A percentile compares a stretch with the other conserved stretches of the same genome.
Evolutionary conservation across 2,329 filamentous ascomycete genomes (phyloP).

Genomic region (Geosmithia morbida): DNA sequence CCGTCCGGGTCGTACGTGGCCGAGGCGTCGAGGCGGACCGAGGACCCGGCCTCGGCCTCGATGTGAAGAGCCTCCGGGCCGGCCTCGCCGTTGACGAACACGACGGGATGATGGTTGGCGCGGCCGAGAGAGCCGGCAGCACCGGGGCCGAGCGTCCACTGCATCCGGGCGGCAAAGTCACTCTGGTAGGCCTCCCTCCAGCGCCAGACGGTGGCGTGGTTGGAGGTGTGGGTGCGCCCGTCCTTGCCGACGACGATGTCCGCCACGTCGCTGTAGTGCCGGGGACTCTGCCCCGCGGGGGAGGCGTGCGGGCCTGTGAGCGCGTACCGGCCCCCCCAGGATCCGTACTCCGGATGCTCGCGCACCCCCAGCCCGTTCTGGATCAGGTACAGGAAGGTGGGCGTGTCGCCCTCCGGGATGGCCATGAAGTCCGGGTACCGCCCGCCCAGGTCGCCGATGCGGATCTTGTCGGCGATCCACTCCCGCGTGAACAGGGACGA

Average conservation of each 20-base stretch:
- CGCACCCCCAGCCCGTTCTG: constrained; percentile 21
- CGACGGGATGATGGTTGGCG: constrained; percentile 31
- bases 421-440: constrained; percentile 31
- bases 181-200: constrained; percentile 24
- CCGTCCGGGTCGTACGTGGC: constrained; percentile 28
- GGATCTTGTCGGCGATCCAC: constrained; percentile 39
- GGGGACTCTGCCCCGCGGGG: constrained; percentile 5
- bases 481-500: constrained; percentile 27
- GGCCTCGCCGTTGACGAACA: constrained; percentile 16
- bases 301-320: constrained; percentile 9
- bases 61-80: constrained; percentile 21
- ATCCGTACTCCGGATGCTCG: constrained; percentile 29
- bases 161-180: constrained; percentile 25
- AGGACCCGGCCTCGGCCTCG: constrained; percentile 22
- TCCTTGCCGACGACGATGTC: constrained; percentile 13
- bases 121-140: constrained; percentile 8
- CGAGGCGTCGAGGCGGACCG: constrained; percentile 26
- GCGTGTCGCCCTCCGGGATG: constrained; percentile 38
- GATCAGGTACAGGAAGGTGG: constrained; percentile 25
- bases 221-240: constrained; percentile 10
- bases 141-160: constrained; percentile 15
- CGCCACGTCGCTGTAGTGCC: constrained; percentile 14
- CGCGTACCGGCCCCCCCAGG: constrained; percentile 32
- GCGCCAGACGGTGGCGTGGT: constrained; percentile 23
- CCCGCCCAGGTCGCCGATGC: constrained; percentile 27